Conservation (phyloP, 306 rosid species). For the Biancaea sappan region DNA sequence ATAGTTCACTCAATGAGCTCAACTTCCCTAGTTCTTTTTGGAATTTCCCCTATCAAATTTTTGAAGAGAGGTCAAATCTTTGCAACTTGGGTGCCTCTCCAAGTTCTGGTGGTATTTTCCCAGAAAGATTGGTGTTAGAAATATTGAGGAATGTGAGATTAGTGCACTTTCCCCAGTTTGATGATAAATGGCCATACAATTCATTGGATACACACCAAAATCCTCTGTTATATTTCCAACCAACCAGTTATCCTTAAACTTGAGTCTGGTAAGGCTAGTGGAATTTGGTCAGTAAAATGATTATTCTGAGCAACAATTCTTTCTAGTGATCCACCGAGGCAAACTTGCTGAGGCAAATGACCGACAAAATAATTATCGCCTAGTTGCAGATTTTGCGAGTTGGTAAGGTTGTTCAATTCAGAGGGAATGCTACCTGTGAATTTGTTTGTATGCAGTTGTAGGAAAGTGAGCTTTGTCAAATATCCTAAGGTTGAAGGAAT, state of each 20-base stretch:
- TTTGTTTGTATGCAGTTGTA: neutral
- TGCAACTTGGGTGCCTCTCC: neutral
- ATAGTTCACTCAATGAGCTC: neutral
- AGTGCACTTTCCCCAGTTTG: too few relatives aligned
- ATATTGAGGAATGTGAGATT: too few relatives aligned
- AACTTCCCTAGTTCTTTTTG: neutral
- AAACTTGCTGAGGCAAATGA: neutral
- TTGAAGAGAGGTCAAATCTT: neutral
- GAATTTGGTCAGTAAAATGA: too few relatives aligned
- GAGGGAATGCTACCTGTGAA: neutral
- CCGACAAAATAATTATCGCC: neutral
- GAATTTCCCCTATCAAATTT: neutral
- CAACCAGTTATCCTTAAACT: too few relatives aligned
- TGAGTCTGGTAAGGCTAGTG: too few relatives aligned
- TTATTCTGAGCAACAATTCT: too few relatives aligned
- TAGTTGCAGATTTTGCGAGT: neutral
- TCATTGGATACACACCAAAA: too few relatives aligned
- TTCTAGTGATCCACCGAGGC: neutral
- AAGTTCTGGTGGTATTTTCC: neutral
- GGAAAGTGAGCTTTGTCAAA: neutral
- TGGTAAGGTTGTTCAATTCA: neutral
- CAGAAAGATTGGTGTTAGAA: neutral
- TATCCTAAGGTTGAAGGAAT: neutral
- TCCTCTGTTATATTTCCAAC: too few relatives aligned
- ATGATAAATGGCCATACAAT: too few relatives aligned